Percentiles rank a stretch among this genome's conserved stretches.
Conservation (phyloP, 495 filamentous ascomycete species). For the Hypoxylon crocopeplum region DNA sequence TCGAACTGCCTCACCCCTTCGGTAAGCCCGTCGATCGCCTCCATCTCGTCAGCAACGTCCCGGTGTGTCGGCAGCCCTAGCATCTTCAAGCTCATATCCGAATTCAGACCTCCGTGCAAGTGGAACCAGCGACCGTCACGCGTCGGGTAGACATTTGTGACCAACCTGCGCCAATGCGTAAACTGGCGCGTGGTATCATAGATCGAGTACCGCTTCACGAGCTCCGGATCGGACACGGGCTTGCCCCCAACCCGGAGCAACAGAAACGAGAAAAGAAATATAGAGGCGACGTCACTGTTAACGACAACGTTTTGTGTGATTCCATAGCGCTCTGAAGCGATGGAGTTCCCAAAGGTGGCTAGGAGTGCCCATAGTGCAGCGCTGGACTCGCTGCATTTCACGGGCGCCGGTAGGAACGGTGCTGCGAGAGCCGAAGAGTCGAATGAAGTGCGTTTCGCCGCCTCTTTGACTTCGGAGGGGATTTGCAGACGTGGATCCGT, state of each 20-base stretch:
- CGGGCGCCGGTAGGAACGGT: slow-evolving; percentile 37
- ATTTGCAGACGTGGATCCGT: slow-evolving; percentile 32
- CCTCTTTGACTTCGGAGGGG: slow-evolving; percentile 20
- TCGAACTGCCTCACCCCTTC: slow-evolving; percentile 43
- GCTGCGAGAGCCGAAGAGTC: slow-evolving; percentile 17
- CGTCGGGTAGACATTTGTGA: slow-evolving; percentile 62
- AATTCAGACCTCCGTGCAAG: slow-evolving; percentile 59
- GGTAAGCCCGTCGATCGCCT: slow-evolving; percentile 33
- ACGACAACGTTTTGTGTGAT: slow-evolving; percentile 29
- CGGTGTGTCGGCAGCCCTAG: slow-evolving; percentile 48
- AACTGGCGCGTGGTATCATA: slow-evolving; percentile 38
- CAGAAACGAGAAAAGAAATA: slow-evolving; percentile 41
- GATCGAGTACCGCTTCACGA: slow-evolving; percentile 25
- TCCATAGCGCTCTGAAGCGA: slow-evolving; percentile 30
- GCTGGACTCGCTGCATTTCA: slow-evolving; percentile 41
- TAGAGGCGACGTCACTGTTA: slow-evolving; percentile 43
- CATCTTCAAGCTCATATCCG: slow-evolving; percentile 48
- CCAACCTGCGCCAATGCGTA: slow-evolving; percentile 35
- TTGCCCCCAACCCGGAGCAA: slow-evolving; percentile 30
- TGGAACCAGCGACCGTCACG: slow-evolving; percentile 61
- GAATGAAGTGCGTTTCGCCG: slow-evolving; percentile 31
- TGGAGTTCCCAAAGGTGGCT: slow-evolving; percentile 38
- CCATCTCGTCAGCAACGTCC: slow-evolving; percentile 39
- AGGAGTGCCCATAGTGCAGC: slow-evolving; percentile 39
- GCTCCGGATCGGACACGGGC: slow-evolving; percentile 25